Conservation (phyloP, 768 basidiomycete genomes). For the Serpula lacrymans region DNA sequence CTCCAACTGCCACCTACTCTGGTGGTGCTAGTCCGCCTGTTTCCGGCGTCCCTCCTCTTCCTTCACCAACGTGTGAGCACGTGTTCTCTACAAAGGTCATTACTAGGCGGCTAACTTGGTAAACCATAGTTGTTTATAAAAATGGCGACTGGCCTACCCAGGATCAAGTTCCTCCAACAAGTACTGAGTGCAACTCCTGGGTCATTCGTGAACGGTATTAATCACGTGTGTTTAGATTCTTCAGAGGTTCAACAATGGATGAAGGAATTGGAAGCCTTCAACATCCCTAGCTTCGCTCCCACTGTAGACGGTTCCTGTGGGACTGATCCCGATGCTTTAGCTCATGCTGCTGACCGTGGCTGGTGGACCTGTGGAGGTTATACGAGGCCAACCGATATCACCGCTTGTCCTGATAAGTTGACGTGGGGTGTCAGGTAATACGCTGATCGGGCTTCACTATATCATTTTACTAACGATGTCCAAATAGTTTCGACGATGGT, state of each 20-base stretch:
- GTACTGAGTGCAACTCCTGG: slow-evolving; percentile 34
- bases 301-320: slow-evolving; percentile 70
- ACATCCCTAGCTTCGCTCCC: slow-evolving; percentile 63
- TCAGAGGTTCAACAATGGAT: slow-evolving; percentile 70
- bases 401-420: slow-evolving; percentile 59
- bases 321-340: slow-evolving; percentile 52
- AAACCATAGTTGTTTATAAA: slow-evolving; percentile 44
- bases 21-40: slow-evolving; percentile 62
- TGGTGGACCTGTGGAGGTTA: slow-evolving; percentile 92
- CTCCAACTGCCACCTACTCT: slow-evolving; percentile 49
- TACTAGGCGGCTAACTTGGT: too few relatives aligned
- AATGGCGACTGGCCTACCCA: slow-evolving; percentile 56
- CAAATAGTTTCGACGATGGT: slow-evolving; percentile 75
- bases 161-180: slow-evolving; percentile 57
- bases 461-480: slow-evolving; percentile 6
- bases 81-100: too few relatives aligned
- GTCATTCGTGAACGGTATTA: too few relatives aligned
- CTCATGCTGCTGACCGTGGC: slow-evolving; percentile 58
- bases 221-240: slow-evolving; percentile 37
- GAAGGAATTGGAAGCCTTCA: slow-evolving; percentile 65
- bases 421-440: slow-evolving; percentile 72
- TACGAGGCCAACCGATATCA: slow-evolving; percentile 58
- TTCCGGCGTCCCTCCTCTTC: slow-evolving; percentile 63
- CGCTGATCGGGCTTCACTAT: not conserved
- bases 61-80: slow-evolving; percentile 56